phyloP scores from a whole-genome alignment of 768 basidiomycete genomes.

The Cyathus striatus region DNA sequence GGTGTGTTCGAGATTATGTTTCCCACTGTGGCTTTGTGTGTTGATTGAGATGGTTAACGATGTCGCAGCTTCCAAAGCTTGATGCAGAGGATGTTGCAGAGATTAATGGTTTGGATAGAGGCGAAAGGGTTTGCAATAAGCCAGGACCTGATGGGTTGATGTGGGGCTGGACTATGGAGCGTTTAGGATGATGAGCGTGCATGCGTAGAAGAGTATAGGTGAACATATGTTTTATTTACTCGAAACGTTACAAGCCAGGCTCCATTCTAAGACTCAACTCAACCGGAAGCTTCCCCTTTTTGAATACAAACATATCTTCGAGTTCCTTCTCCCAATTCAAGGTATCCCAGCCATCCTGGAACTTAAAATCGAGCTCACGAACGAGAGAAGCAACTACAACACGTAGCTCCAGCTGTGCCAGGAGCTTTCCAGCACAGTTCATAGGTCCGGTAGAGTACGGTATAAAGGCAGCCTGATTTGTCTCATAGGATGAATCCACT shows the following conservation, averaged over 20 bases:
- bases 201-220: too few species aligned
- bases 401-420: not conserved
- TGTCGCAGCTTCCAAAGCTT: not conserved
- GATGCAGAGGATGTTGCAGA: not conserved
- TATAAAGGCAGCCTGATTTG: not conserved
- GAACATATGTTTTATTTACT: not conserved
- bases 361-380: slow-evolving; percentile 6
- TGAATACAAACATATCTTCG: slow-evolving; percentile 9
- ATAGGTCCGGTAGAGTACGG: slow-evolving; percentile 1
- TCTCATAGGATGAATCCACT: not conserved
- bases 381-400: slow-evolving; percentile 5
- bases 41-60: too few species aligned
- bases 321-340: slow-evolving; percentile 6
- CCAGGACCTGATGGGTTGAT: not conserved
- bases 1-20: not conserved
- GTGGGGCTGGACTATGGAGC: not conserved
- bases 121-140: not conserved
- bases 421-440: not conserved
- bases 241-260: too few species aligned
- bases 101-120: not conserved
- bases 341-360: slow-evolving; percentile 8
- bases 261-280: not conserved
- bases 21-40: not conserved
- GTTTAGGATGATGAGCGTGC: too few species aligned
- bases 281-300: slow-evolving; percentile 5